Evolutionary conservation across 2,329 filamentous ascomycete genomes (phyloP).

Genomic region (Didymella pomorum): DNA sequence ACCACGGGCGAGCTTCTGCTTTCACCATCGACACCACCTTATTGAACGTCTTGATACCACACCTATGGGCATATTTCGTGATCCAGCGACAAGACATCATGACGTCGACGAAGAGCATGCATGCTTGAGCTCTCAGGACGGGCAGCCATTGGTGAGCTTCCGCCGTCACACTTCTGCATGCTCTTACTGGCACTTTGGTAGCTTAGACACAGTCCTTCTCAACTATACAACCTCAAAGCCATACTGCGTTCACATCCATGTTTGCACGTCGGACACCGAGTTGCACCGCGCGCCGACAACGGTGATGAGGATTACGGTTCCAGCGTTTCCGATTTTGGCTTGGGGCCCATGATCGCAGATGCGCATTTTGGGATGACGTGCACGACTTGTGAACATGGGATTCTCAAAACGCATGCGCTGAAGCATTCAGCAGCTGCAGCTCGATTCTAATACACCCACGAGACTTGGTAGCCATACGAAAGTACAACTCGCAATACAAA

Average conservation of each 20-base stretch:
- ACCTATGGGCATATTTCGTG: no score
- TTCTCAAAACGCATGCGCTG: conserved; percentile 2
- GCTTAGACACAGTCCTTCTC: no score
- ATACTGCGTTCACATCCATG: neutral
- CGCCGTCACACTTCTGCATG: no score
- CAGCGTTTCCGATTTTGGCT: neutral
- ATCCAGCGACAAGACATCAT: no score
- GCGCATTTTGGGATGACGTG: conserved; percentile 15
- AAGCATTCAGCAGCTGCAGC: neutral
- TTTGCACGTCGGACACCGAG: conserved; percentile 1
- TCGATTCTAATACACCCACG: neutral
- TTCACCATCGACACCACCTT: no score
- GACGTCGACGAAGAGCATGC: no score
- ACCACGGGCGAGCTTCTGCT: no score
- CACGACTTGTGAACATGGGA: conserved; percentile 12
- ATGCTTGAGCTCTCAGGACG: no score
- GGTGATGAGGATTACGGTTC: neutral
- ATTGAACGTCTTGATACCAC: no score
- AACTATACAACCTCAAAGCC: no score
- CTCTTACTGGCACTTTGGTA: no score
- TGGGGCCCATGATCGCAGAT: conserved; percentile 8
- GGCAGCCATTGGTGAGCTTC: no score
- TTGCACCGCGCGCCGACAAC: conserved; percentile 1
- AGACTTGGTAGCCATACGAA: neutral
- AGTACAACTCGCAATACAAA: neutral